Evolutionary conservation across 192 early-diverging fungal species (phyloP), one percentile per base, ranked within the genome.

Genomic region (Backusella macrospora): DNA sequence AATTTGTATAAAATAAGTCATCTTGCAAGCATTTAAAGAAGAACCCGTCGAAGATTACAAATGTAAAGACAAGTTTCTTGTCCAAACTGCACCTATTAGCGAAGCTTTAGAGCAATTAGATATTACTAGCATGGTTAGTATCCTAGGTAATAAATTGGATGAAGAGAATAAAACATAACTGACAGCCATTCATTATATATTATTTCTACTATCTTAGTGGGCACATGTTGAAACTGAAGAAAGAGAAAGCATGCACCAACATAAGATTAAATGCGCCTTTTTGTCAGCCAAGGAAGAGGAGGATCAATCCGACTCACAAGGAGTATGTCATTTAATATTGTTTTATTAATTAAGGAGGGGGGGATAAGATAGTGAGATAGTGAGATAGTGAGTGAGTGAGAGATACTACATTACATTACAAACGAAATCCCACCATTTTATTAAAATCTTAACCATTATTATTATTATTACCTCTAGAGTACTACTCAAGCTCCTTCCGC

Each of bases 41-140:
- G 95, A 96, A 42, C 90, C 88, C 21, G 86, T 91, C 23, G 76
- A 82, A 2, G 94, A 94, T 74, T 90, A 83, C 76, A 93, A 93
- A 75, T 95, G 94, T 84, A 94, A 93, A 75, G 97, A 99, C 87
- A 99, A 99, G 83, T 99, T 99, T 74, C 80, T 98, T 68, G 91
- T 99, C 16, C 96, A 98, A 84, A 92, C 89, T 68, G 90, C 96
- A 67, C 83, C 89, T 75, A 90, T 96, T 34, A 84, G 90, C 5
- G 79, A 84, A 45, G 90, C 94, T 40, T 85, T 89, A 68, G 85
- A 91, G 66, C 80, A 81, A 4, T 79, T 92, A 72, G 83, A 88
- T 26, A 77, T 88, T 45, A 76, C 85, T 12, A 92, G 94, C 44
- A 69, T 92, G 82, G 88, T 91, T 84, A 52, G 71, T 7, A 26